Base-by-base conservation (phyloP, 257 asterid species). In the Striga asiatica region DNA sequence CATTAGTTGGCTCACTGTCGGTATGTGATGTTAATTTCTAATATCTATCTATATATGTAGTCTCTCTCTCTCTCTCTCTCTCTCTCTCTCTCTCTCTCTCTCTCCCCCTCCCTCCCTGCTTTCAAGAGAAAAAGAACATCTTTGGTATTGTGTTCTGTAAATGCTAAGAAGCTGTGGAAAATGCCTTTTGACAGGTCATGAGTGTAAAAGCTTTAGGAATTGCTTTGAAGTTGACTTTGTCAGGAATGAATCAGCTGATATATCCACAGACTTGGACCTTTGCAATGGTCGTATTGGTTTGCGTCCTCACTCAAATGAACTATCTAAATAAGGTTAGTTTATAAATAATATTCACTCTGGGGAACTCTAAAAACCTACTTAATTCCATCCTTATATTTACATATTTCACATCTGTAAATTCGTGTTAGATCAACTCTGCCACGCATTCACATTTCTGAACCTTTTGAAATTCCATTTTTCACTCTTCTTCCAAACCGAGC, bases 231-330 rank as follows among this genome's bases (percentile, higher is more conserved):
- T 71, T 91, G 72, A 91, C 98, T 20, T 65, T 91, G 20, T 80
- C 92, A 22, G 98, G 95, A 76, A 84, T 63, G 77, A 91, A 91
- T 67, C 98, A 91, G 74, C 79, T 91, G 47, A 62, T 67, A 34
- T 91, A 87, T 73, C 98, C 98, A 6, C 94, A 87, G 73, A 87
- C 98, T 20, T 91, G 96, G 98, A 72, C 67, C 46, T 91, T 91
- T 70, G 78, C 82, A 3, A 47, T 73, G 81, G 80, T 87, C 42
- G 98, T 91, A 60, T 18, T 54, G 23, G 79, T 69, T 64, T 84
- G 98, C 43, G 77, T 91, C 45, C 74, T 87, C 66, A 91, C 96
- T 8, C 96, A 91, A 68, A 82, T 87, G 94, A 87, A 87, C 72
- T 84, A 91, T 72, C 76, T 91, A 41, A 87, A 91, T 61, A 91